Conservation (phyloP, 495 filamentous ascomycete species). For the Barbatosphaeria neglecta region DNA sequence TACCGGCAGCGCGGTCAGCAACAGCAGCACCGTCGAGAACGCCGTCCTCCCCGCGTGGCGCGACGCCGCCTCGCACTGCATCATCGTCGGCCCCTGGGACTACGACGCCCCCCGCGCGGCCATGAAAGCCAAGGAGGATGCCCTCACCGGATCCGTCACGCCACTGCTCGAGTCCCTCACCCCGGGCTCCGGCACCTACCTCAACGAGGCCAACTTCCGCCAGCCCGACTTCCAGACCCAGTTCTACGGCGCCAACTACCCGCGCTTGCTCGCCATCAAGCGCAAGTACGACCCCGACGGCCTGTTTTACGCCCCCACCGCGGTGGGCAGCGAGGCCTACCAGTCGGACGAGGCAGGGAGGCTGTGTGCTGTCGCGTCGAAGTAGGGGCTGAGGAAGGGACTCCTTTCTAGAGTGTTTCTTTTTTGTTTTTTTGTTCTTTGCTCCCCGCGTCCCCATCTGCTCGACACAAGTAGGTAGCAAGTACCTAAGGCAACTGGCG, state of each 20-base stretch:
- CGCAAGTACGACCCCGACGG: slow-evolving; percentile 36
- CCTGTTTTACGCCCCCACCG: slow-evolving; percentile 33
- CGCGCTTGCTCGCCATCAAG: slow-evolving; percentile 26
- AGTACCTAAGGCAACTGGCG: too few relatives aligned
- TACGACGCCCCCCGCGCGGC: slow-evolving; percentile 15
- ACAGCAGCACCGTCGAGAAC: slow-evolving; percentile 24
- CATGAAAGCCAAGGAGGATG: background rate
- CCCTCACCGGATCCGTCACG: slow-evolving; percentile 11
- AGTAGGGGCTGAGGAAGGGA: too few relatives aligned
- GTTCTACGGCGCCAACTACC: slow-evolving; percentile 38
- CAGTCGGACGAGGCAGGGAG: background rate
- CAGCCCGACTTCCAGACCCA: slow-evolving; percentile 30
- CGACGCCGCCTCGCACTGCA: slow-evolving; percentile 17
- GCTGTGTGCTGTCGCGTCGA: too few relatives aligned
- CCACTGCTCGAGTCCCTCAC: slow-evolving; percentile 28
- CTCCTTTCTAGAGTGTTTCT: too few relatives aligned
- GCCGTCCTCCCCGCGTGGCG: slow-evolving; percentile 49
- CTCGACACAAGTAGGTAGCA: too few relatives aligned
- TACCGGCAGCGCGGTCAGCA: slow-evolving; percentile 25
- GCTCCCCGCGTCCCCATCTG: too few relatives aligned
- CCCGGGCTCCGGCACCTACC: slow-evolving; percentile 30
- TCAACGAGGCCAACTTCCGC: slow-evolving; percentile 35
- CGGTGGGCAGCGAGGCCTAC: slow-evolving; percentile 41
- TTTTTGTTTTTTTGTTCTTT: too few relatives aligned
- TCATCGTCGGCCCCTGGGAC: slow-evolving; percentile 22